Percentiles rank a stretch among this genome's conserved stretches.
Conservation (phyloP, 202 grass and related monocot genomes). For the Brachypodium distachyon region DNA sequence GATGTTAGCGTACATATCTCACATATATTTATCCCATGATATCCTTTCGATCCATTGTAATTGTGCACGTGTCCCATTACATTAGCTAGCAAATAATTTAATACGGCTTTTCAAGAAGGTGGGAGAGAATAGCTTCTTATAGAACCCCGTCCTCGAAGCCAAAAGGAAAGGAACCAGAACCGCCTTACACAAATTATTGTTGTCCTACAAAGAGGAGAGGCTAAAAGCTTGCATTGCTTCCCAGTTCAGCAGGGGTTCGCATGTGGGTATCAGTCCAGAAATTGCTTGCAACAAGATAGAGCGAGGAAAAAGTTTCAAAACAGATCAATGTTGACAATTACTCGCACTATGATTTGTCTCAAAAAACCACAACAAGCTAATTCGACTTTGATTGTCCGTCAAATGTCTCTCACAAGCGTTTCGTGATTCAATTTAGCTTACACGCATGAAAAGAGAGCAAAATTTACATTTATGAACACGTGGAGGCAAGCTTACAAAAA, state of each 20-base stretch:
- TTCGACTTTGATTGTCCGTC: not conserved
- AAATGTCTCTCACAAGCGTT: not conserved
- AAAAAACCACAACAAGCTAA: not conserved
- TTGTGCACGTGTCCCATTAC: no score
- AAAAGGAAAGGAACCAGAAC: no score
- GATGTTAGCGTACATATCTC: no score
- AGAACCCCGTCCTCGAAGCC: no score
- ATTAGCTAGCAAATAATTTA: no score
- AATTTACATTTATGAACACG: slow-evolving; percentile 26
- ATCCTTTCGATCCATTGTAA: no score
- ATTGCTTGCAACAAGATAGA: not conserved
- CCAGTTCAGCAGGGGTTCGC: not conserved
- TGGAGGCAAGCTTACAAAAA: slow-evolving; percentile 2
- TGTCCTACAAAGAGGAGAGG: not conserved
- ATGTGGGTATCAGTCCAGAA: not conserved
- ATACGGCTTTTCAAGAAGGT: no score
- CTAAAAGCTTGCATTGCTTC: not conserved
- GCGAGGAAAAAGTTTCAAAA: not conserved
- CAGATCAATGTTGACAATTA: not conserved
- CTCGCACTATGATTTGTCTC: not conserved
- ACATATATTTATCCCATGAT: no score
- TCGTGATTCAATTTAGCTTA: not conserved
- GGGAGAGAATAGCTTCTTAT: no score
- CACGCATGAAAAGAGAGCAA: not conserved
- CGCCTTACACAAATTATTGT: slow-evolving; percentile 6